These are phyloP conservation scores for Tulasnella sp. DNA, from an alignment of 768 basidiomycete genomes.

Conservation along the genomic window DNA sequence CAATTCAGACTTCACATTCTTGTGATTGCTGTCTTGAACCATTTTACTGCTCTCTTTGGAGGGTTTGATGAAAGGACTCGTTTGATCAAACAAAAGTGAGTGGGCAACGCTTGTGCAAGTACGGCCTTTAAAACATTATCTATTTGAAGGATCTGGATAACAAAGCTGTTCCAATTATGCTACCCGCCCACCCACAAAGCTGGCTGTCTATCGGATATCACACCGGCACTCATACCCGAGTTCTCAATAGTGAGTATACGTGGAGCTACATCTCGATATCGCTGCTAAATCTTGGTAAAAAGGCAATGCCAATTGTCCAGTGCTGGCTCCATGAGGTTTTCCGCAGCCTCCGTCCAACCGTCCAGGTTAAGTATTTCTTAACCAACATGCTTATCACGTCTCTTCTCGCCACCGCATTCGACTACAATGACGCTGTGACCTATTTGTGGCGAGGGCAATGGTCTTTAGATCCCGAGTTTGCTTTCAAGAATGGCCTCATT, in stretches of 20 bases:
- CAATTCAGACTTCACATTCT: not conserved
- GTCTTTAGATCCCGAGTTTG: not conserved
- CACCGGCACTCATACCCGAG: not conserved
- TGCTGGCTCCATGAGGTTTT: conserved; percentile 17
- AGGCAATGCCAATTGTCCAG: conserved; percentile 20
- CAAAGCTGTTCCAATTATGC: not conserved
- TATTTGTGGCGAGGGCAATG: not conserved
- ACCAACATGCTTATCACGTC: not conserved
- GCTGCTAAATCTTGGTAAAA: not conserved
- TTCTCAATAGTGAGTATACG: not conserved
- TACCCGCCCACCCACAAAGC: not conserved
- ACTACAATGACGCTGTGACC: not conserved
- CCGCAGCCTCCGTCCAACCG: not conserved
- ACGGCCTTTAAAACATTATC: too few species aligned
- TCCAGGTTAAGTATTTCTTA: not conserved
- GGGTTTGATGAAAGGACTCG: not conserved
- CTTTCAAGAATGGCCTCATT: not conserved
- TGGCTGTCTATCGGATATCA: not conserved
- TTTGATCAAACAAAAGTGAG: not conserved
- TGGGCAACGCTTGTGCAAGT: too few species aligned
- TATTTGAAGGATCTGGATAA: not conserved
- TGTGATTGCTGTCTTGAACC: not conserved
- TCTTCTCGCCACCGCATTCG: conserved; percentile 1
- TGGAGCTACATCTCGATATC: not conserved
- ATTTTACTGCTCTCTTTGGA: not conserved